A percentile compares a stretch with the other conserved stretches of the same genome.
phyloP scores from a whole-genome alignment of 768 basidiomycete species.

The Crucibulum laeve region DNA sequence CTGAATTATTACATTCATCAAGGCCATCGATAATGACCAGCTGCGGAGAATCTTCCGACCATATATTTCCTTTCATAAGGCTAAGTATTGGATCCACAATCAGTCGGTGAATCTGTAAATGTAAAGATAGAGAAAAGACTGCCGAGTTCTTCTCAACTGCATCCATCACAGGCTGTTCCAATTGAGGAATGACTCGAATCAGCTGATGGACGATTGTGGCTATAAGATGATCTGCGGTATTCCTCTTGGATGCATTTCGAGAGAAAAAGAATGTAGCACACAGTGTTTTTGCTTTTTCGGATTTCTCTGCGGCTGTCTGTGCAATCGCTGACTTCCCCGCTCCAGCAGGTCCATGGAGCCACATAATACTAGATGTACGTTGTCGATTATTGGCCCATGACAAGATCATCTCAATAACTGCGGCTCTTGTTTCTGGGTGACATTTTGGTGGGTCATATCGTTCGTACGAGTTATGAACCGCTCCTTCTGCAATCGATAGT shows the following conservation, averaged over 20 bases:
- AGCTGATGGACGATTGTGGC: conserved; percentile 18
- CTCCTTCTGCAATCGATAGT: no score
- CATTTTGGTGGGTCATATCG: conserved; percentile 13
- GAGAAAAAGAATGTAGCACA: conserved; percentile 17
- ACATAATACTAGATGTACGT: conserved; percentile 5
- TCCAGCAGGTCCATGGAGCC: conserved; percentile 19
- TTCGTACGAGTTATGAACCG: conserved; percentile 11
- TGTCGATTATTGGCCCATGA: conserved; percentile 6
- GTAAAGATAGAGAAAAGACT: no score
- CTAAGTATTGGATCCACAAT: conserved; percentile 3
- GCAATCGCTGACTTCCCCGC: conserved; percentile 21
- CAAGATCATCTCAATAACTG: conserved; percentile 5
- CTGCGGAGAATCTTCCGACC: no score
- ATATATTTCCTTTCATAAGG: no score
- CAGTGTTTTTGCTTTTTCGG: conserved; percentile 1
- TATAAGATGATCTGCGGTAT: conserved; percentile 7
- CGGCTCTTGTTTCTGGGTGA: conserved; percentile 12
- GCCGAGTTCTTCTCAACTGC: not conserved
- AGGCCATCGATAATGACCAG: conserved; percentile 19
- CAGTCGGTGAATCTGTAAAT: no score
- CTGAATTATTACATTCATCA: conserved; percentile 15
- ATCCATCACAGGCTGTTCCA: not conserved
- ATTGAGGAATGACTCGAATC: conserved; percentile 1
- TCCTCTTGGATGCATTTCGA: not conserved
- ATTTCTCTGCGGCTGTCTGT: conserved; percentile 21